A percentile compares a stretch with the other conserved stretches of the same genome.
Evolutionary conservation across 306 rosid species (phyloP).

Genomic region (Alnus glutinosa): DNA sequence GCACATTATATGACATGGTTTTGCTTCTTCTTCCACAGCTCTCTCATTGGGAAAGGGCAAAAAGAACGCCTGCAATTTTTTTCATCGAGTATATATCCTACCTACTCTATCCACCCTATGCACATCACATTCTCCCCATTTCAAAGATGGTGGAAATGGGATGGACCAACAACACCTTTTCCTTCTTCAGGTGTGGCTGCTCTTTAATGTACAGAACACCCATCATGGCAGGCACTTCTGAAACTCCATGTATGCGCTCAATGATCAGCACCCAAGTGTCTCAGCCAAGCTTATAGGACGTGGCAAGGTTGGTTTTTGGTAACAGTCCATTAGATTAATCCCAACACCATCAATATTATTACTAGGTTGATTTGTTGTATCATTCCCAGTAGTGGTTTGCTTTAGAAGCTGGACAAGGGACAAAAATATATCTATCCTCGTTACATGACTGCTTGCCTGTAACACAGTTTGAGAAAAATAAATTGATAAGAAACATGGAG

Average conservation of each 20-base stretch:
- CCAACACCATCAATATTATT: constrained; percentile 34
- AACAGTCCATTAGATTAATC: constrained; percentile 28
- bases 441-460: constrained; percentile 60
- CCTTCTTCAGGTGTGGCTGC: constrained; percentile 3
- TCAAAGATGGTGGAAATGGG: constrained; percentile 3
- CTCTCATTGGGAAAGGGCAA: constrained; percentile 7
- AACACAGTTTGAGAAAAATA: constrained; percentile 19
- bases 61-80: constrained; percentile 21
- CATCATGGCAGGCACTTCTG: constrained; percentile 21
- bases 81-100: constrained; percentile 23
- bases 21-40: constrained; percentile 6
- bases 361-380: constrained; percentile 35
- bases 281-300: constrained; percentile 47
- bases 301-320: constrained; percentile 35
- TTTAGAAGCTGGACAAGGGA: constrained; percentile 71
- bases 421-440: constrained; percentile 74
- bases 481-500: neutral
- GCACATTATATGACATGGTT: neutral
- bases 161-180: neutral
- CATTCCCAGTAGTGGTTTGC: constrained; percentile 38
- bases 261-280: constrained; percentile 11
- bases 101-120: constrained; percentile 25
- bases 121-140: constrained; percentile 22
- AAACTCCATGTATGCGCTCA: neutral
- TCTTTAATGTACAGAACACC: constrained; percentile 32